phyloP scores from a whole-genome alignment of 495 filamentous ascomycete species.

The Penicillium robsamsonii region DNA sequence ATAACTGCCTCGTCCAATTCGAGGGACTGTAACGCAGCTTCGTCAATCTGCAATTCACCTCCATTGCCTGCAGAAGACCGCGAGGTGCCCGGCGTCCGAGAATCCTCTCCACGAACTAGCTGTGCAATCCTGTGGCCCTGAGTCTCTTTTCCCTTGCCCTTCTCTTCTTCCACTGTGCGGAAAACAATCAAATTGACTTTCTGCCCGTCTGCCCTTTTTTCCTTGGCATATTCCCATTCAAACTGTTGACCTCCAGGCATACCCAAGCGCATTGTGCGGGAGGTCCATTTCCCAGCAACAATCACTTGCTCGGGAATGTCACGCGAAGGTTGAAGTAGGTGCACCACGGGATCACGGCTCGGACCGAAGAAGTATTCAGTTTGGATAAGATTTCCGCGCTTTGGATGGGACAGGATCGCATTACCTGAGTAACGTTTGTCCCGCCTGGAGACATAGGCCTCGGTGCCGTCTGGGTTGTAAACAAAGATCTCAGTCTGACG shows the following conservation, averaged over 20 bases:
- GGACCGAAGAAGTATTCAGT: constrained; percentile 55
- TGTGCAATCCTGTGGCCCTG: constrained; percentile 34
- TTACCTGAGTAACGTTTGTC: constrained; percentile 42
- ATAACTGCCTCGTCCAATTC: constrained; percentile 42
- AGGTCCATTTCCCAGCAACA: constrained; percentile 27
- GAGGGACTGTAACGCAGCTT: constrained; percentile 20
- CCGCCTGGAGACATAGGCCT: constrained; percentile 44
- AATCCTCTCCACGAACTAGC: constrained; percentile 42
- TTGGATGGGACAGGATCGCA: constrained; percentile 28
- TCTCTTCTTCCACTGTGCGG: constrained; percentile 14
- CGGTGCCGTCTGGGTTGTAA: constrained; percentile 33
- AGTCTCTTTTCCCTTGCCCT: background rate
- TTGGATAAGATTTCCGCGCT: constrained; percentile 28
- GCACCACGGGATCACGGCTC: constrained; percentile 31
- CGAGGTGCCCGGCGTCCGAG: constrained; percentile 41
- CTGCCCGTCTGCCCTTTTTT: constrained; percentile 29
- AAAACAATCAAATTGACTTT: constrained; percentile 39
- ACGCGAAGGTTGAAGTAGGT: constrained; percentile 20
- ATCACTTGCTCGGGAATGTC: constrained; percentile 7
- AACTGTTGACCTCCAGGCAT: constrained; percentile 39
- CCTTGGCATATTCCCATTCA: constrained; percentile 49
- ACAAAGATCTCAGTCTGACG: constrained; percentile 46
- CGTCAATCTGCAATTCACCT: constrained; percentile 46
- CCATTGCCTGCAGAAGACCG: constrained; percentile 51
- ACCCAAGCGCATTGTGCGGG: constrained; percentile 39